Conservation (phyloP, 257 asterid genomes). For the Paulownia fortunei region DNA sequence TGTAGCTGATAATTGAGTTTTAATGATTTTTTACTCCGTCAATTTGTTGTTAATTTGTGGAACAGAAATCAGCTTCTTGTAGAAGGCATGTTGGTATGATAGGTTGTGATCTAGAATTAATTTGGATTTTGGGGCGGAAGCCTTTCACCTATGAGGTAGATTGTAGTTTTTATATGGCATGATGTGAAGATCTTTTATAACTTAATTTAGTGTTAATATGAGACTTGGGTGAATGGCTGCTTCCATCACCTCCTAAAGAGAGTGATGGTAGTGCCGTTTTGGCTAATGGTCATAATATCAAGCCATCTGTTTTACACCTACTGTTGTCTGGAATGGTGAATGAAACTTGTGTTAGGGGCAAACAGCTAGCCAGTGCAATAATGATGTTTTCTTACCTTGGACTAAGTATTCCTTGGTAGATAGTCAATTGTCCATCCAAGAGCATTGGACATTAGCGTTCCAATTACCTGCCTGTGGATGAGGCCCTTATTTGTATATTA, state of each 20-base stretch:
- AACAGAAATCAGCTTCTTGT: not conserved
- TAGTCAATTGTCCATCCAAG: not conserved
- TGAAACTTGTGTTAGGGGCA: not conserved
- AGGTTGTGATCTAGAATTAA: conserved; percentile 10
- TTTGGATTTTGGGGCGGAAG: not conserved
- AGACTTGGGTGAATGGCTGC: conserved; percentile 15
- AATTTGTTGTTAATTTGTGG: conserved; percentile 1
- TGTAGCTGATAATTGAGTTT: not conserved
- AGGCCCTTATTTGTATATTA: not conserved
- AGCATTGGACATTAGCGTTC: conserved; percentile 13
- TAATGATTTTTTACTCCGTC: not conserved
- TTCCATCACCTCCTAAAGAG: not conserved
- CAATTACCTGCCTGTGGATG: not conserved
- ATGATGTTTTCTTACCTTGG: conserved; percentile 9
- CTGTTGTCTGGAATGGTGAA: not conserved
- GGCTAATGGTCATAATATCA: not conserved
- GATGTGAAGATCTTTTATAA: not conserved
- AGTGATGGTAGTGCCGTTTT: not conserved
- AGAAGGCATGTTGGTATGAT: conserved; percentile 5
- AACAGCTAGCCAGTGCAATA: not conserved
- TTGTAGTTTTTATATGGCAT: not conserved
- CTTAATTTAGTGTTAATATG: not conserved
- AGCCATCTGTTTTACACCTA: not conserved
- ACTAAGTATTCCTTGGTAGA: not conserved
- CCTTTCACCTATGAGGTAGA: conserved; percentile 2